These are phyloP conservation scores for Collybiopsis luxurians DNA, from an alignment of 768 basidiomycete species.

Conservation along the genomic window DNA sequence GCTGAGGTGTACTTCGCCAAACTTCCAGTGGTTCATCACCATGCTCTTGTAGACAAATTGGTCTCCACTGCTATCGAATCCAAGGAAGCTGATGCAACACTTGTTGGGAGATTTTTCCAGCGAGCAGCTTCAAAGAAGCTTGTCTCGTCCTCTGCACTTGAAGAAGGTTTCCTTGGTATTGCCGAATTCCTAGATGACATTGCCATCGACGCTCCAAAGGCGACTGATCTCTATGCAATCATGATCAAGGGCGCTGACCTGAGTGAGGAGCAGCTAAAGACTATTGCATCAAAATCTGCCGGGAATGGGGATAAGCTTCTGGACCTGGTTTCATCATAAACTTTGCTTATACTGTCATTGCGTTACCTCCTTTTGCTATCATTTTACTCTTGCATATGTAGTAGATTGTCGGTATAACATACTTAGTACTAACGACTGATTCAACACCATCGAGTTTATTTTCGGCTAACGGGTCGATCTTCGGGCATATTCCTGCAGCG, in stretches of 20 bases:
- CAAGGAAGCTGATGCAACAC: conserved; percentile 76
- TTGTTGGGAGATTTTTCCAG: conserved; percentile 75
- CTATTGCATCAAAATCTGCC: conserved; percentile 59
- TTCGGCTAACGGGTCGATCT: no score
- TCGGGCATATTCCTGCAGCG: no score
- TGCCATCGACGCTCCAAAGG: conserved; percentile 87
- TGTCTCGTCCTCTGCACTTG: conserved; percentile 59
- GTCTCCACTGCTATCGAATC: conserved; percentile 72
- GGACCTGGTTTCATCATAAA: conserved; percentile 56
- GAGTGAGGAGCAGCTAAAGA: conserved; percentile 55
- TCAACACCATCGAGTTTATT: no score
- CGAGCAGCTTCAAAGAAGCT: conserved; percentile 58
- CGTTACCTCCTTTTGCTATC: conserved; percentile 20
- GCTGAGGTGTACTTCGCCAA: conserved; percentile 83
- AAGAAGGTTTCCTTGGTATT: conserved; percentile 67
- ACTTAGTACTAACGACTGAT: no score
- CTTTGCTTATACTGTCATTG: conserved; percentile 27
- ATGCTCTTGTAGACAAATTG: conserved; percentile 70
- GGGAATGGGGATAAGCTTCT: conserved; percentile 57
- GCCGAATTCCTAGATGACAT: conserved; percentile 86
- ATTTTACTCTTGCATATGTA: no score
- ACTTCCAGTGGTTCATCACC: conserved; percentile 63
- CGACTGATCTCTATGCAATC: conserved; percentile 69
- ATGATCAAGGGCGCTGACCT: conserved; percentile 72
- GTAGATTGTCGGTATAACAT: no score